Evolutionary conservation across 1,284 basidiomycete genomes (phyloP).

Genomic region (Rhizopogon hawkerae): DNA sequence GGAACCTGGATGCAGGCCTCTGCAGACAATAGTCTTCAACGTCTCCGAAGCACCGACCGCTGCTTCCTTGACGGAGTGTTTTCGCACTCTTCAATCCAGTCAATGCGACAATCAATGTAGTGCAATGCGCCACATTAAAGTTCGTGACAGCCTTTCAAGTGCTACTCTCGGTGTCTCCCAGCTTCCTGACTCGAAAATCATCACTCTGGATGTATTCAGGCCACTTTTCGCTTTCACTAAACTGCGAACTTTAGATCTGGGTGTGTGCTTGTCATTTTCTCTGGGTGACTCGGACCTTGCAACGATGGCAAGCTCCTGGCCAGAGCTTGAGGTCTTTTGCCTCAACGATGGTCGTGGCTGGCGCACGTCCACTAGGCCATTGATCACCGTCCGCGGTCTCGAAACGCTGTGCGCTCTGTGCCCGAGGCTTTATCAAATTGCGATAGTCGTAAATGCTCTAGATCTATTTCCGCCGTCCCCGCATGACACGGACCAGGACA

Average conservation of each 20-base stretch:
- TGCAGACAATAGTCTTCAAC: not conserved
- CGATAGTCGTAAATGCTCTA: not conserved
- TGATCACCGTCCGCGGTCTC: not conserved
- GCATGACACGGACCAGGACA: not conserved
- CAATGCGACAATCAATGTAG: not conserved
- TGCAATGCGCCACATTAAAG: not conserved
- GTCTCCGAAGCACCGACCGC: slow-evolving; percentile 1
- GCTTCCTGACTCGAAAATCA: not conserved
- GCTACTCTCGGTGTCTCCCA: not conserved
- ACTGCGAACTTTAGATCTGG: slow-evolving; percentile 1
- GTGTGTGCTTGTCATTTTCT: slow-evolving; percentile 1
- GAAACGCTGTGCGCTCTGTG: not conserved
- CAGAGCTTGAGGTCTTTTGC: not conserved
- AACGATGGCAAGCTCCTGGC: slow-evolving; percentile 1
- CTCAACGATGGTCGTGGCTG: not conserved
- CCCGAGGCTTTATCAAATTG: not conserved
- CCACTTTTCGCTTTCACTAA: slow-evolving; percentile 2
- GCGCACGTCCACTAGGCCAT: not conserved
- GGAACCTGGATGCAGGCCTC: not conserved
- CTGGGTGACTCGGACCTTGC: not conserved
- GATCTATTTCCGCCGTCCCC: not conserved
- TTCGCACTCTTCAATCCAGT: not conserved
- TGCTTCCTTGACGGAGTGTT: slow-evolving; percentile 1
- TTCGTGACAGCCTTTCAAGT: not conserved
- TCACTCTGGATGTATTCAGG: not conserved